Evolutionary conservation across 768 basidiomycete species (phyloP).

Genomic region (Butyriboletus loyo): DNA sequence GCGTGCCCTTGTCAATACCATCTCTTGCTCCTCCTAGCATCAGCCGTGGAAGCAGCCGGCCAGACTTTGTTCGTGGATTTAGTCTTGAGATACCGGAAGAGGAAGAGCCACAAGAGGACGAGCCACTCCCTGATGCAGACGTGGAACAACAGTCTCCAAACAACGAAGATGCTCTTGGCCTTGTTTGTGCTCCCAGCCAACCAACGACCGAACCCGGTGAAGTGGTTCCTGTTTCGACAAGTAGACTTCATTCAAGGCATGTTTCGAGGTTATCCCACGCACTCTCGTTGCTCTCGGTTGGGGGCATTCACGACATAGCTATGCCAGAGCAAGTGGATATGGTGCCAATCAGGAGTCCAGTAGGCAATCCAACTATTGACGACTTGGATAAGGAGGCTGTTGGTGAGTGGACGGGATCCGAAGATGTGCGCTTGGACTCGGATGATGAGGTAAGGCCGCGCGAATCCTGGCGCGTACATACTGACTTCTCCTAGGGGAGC

Average conservation of each 20-base stretch:
- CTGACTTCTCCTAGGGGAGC: constrained; percentile 46
- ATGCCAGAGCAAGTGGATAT: constrained; percentile 24
- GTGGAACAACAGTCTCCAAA: constrained; percentile 39
- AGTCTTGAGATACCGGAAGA: constrained; percentile 79
- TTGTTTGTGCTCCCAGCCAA: constrained; percentile 19
- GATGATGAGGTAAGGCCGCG: constrained; percentile 62
- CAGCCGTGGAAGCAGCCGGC: constrained; percentile 49
- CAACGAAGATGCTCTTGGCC: constrained; percentile 28
- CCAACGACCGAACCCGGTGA: constrained; percentile 38
- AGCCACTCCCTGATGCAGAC: constrained; percentile 26
- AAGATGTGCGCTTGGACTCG: constrained; percentile 58
- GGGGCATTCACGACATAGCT: constrained; percentile 42
- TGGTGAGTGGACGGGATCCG: constrained; percentile 82
- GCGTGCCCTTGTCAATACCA: constrained; percentile 43
- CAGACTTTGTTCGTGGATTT: constrained; percentile 78
- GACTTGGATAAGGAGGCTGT: constrained; percentile 40
- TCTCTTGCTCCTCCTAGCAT: constrained; percentile 44
- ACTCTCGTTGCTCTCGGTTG: constrained; percentile 61
- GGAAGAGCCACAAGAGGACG: constrained; percentile 58
- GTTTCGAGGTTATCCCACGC: constrained; percentile 66
- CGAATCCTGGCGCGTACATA: neutral
- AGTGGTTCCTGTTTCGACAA: constrained; percentile 47
- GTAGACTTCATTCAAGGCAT: constrained; percentile 63
- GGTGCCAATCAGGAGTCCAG: constrained; percentile 31
- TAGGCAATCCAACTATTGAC: constrained; percentile 33